A percentile compares a stretch with the other conserved stretches of the same genome.
phyloP scores from a whole-genome alignment of 1,284 basidiomycete species.

The Phylloporus sp. region DNA sequence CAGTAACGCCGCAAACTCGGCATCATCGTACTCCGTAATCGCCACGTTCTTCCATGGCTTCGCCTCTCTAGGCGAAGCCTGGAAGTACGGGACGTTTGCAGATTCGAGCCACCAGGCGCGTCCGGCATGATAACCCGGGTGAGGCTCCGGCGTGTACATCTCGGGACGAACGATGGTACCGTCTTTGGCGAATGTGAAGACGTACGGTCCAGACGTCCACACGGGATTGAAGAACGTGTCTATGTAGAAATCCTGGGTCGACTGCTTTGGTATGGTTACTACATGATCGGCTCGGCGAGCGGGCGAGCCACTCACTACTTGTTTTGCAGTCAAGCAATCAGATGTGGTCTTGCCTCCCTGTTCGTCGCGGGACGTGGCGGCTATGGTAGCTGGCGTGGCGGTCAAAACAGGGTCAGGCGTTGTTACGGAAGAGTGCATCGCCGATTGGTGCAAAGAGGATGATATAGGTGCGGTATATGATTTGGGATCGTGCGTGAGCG shows the following conservation, averaged over 20 bases:
- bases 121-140: constrained; percentile 11
- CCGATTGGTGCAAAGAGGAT: not conserved
- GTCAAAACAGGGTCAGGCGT: not conserved
- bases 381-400: not conserved
- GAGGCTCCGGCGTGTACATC: constrained; percentile 1
- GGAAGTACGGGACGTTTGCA: not conserved
- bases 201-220: constrained; percentile 25
- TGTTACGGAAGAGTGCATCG: not conserved
- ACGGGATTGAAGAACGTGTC: constrained; percentile 27
- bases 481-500: not conserved
- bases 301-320: not conserved
- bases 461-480: not conserved
- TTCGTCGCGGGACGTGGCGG: not conserved
- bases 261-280: not conserved
- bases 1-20: constrained; percentile 9
- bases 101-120: not conserved
- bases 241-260: constrained; percentile 22
- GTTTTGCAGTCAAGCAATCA: not conserved
- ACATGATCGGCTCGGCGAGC: no score
- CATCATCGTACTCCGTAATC: constrained; percentile 28
- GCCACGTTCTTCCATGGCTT: constrained; percentile 28
- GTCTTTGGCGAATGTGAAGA: constrained; percentile 19
- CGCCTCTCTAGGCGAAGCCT: not conserved
- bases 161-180: constrained; percentile 20
- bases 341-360: not conserved